Base-by-base conservation (phyloP, 2,329 filamentous ascomycete species). In the Pseudogymnoascus sp. region DNA sequence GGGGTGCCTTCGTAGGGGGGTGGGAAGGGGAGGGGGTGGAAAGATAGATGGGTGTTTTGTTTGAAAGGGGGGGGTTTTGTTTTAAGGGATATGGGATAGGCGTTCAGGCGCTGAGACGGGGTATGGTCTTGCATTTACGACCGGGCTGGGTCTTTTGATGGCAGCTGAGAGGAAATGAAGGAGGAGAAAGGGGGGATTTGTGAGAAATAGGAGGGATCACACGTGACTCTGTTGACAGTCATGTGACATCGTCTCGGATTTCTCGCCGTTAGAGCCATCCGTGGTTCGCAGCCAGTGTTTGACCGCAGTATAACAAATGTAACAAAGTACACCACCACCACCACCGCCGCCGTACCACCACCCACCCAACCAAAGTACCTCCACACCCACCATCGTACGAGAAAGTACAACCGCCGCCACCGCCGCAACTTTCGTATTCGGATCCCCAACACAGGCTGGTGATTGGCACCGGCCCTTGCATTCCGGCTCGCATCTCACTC, bases 1-100 rank as follows among this genome's bases (percentile, higher is more conserved):
- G 87, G 87, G 15, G 85, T 89, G 60, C 86, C 86, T 13, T 71
- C 11, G 33, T 37, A 46, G 15, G 21, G 21, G n/a, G 44, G 26
- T 21, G 11, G 35, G 35, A n/a, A 2, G 35, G 35, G 35, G 15
- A n/a, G 10, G 5, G 13, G 35, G 35, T 5, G 5, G 23, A 3
- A 26, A 9, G 5, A n/a, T 0, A 17, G 37, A 15, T n/a, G 38
- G 35, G 35, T n/a, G 13, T 40, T 42, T 21, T 42, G 38, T 42
- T 42, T 42, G 19, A 21, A 42, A n/a, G 11, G 42, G 13, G 21
- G 11, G 1, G 1, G 4, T 42, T 42, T 40, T 44, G 38, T 42
- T 42, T 42, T 42, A 21, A 44, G 6, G 21, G 21, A 21, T 21
- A 5, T 26, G 42, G 42, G 42, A 6, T 9, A 46, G 42, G 42